A percentile compares a stretch with the other conserved stretches of the same genome.
phyloP scores from a whole-genome alignment of 805 yeast genomes.

The Hanseniaspora meyeri region DNA sequence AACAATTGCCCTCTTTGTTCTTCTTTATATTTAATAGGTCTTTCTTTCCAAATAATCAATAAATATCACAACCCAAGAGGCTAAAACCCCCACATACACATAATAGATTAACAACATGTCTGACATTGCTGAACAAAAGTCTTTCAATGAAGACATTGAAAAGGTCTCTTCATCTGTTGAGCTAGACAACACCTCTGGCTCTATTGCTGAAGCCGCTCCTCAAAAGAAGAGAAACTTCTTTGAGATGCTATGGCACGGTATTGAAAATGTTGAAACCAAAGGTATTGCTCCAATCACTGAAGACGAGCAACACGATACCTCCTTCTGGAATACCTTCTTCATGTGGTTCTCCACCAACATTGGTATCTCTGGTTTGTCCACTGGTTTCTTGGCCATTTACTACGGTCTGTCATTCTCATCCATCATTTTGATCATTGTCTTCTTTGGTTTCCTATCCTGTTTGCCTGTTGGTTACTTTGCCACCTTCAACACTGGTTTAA shows the following conservation, averaged over 20 bases:
- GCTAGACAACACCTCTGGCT: background rate
- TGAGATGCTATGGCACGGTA: constrained; percentile 11
- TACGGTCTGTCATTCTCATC: constrained; percentile 67
- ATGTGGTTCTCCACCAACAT: constrained; percentile 90
- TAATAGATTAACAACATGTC: background rate
- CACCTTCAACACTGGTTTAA: constrained; percentile 74
- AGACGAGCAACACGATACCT: constrained; percentile 34
- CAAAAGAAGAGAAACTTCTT: constrained; percentile 5
- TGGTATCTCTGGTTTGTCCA: constrained; percentile 74
- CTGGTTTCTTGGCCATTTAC: constrained; percentile 57
- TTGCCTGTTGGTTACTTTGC: constrained; percentile 74
- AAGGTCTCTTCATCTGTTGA: constrained; percentile 3
- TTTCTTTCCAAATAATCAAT: no score
- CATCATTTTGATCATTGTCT: constrained; percentile 50
- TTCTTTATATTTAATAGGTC: background rate
- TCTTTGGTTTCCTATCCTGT: constrained; percentile 64
- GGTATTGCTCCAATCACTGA: constrained; percentile 44
- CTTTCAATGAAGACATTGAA: constrained; percentile 9
- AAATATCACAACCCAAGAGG: no score
- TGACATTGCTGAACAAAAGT: constrained; percentile 1
- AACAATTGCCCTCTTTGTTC: background rate
- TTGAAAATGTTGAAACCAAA: constrained; percentile 13
- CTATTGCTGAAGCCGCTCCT: background rate
- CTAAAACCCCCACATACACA: no score
- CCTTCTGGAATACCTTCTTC: constrained; percentile 36